These are phyloP conservation scores for Yarrowia bubula DNA, from an alignment of 805 yeast species.

Conservation along the genomic window DNA sequence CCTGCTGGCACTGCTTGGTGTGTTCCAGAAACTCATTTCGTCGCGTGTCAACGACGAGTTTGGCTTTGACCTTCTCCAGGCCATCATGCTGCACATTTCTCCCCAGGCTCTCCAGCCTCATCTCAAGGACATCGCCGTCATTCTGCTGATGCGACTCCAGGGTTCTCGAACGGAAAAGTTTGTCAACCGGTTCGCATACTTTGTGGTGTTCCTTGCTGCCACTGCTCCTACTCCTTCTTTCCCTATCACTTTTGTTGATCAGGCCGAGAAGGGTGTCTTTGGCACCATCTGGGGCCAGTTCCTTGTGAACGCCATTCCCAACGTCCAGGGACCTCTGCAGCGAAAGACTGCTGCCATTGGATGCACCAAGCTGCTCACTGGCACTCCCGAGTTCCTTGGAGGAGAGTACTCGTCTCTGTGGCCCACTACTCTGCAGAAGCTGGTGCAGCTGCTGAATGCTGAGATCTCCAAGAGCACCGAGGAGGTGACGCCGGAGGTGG, in stretches of 20 bases:
- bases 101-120: constrained; percentile 50
- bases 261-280: constrained; percentile 40
- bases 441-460: constrained; percentile 47
- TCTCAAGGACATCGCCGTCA: constrained; percentile 67
- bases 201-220: constrained; percentile 56
- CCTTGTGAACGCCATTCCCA: constrained; percentile 40
- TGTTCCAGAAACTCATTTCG: constrained; percentile 89
- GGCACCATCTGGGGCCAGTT: constrained; percentile 38
- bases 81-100: constrained; percentile 60
- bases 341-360: constrained; percentile 52
- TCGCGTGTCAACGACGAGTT: constrained; percentile 75
- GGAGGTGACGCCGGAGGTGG: constrained; percentile 37
- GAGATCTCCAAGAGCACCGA: constrained; percentile 43
- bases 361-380: constrained; percentile 46
- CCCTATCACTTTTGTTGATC: constrained; percentile 48
- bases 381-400: constrained; percentile 40
- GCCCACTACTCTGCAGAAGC: constrained; percentile 45
- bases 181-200: constrained; percentile 65
- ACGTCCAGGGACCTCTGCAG: constrained; percentile 44
- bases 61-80: constrained; percentile 83
- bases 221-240: constrained; percentile 49
- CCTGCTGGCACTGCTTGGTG: constrained; percentile 82
- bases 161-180: constrained; percentile 78
- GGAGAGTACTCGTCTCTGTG: constrained; percentile 47
- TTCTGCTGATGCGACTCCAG: constrained; percentile 78